Base-by-base conservation (phyloP, 345 rosid genomes). In the Anastatica hierochuntica region DNA sequence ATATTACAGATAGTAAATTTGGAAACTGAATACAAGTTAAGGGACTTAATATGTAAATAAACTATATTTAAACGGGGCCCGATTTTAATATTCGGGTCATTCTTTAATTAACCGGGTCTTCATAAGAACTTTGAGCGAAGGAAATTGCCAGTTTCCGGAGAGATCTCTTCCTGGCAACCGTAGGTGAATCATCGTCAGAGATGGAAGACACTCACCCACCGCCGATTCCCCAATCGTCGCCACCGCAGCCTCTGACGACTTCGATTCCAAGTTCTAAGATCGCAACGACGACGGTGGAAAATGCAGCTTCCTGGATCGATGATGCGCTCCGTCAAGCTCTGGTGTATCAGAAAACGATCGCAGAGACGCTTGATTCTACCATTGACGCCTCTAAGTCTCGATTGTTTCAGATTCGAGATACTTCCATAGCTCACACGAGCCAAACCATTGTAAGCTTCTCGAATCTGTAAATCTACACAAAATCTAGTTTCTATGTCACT, bases 231-330 rank as follows among this genome's bases (percentile, higher is more conserved):
- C 60, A 56, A 12, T 42, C 63, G 36, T 20, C 31, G 4, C 54
- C 46, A 42, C 26, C 27, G 14, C 40, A 29, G 1, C 64, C 45
- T 8, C 58, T 29, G 35, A 60, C 53, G 11, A 10, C 60, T 35
- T 37, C 72, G 53, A 52, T 51, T 51, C 33, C 43, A 10, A 35
- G 10, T 7, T 17, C 33, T 51, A 35, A 44, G 57, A 62, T 68
- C 13, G 69, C 71, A 33, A 64, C 80, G 58, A 74, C 72, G 58
- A 13, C 74, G 55, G 63, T 72, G 8, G 81, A 76, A 49, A 69
- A 74, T 60, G 74, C 66, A 3, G 50, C 76, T 31, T 80, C 82
- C 18, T 92, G 95, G 98, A 75, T 81, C 54, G 94, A 81, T 15
- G 66, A 76, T 59, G 80, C 88, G 12, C 45, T 79, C 67, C 76